Evolutionary conservation across 2,329 filamentous ascomycete genomes (phyloP).

Genomic region (Fusarium sp.): DNA sequence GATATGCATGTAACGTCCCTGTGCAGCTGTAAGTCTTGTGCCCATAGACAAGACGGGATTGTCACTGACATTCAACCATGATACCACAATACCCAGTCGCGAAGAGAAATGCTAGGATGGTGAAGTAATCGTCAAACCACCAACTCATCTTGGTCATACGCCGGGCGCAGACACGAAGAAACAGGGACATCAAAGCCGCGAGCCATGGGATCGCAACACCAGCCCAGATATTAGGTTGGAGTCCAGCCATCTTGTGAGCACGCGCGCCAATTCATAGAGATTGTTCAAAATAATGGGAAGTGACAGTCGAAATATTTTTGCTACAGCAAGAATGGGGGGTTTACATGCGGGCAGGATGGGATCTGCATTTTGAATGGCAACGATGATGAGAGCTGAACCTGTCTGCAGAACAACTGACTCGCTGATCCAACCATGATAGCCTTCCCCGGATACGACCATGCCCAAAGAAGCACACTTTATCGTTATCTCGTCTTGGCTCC

Average conservation of each 20-base stretch:
- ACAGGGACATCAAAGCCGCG: slow-evolving; percentile 24
- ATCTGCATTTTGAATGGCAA: not conserved
- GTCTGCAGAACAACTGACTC: not conserved
- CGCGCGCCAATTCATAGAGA: not conserved
- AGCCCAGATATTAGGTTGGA: slow-evolving; percentile 33
- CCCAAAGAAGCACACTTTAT: not conserved
- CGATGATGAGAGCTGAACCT: not conserved
- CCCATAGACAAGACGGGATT: not conserved
- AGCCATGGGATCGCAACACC: slow-evolving; percentile 33
- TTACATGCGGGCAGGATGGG: not conserved
- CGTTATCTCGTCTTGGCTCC: not conserved
- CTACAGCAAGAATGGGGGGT: not conserved
- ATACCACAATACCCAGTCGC: slow-evolving; percentile 27
- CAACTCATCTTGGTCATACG: slow-evolving; percentile 33
- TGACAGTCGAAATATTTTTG: not conserved
- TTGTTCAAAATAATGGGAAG: not conserved
- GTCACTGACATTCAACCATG: slow-evolving; percentile 26
- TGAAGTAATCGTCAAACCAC: slow-evolving; percentile 39
- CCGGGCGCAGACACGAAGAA: slow-evolving; percentile 29
- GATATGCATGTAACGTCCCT: slow-evolving; percentile 35
- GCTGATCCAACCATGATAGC: not conserved
- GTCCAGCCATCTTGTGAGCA: slow-evolving; percentile 31
- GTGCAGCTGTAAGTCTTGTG: not conserved
- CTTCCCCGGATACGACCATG: not conserved
- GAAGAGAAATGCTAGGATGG: slow-evolving; percentile 30